Evolutionary conservation across 148 eudicot genomes (phyloP), one percentile per base, ranked within the genome.

Genomic region (Nyssa sinensis): DNA sequence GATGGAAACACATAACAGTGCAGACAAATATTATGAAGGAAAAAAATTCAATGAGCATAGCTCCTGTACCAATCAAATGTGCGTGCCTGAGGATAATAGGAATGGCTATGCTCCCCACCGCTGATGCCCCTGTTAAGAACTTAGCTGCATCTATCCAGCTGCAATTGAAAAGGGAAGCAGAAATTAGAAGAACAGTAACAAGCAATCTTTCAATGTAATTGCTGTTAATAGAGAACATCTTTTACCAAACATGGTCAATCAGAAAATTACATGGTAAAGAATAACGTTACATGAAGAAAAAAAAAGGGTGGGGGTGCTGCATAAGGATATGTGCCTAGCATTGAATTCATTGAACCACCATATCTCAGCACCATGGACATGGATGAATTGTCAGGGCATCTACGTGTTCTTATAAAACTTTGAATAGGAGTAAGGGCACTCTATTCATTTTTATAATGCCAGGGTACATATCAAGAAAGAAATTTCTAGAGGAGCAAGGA

Each of bases 131-230:
- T 29, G 98, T 95, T 81, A 95, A 81, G 77, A 95, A 95, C 77
- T 95, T 95, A 21, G 97, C 98, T 7, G 96, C 98, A 81, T 92
- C 92, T 59, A 95, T 78, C 98, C 98, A 95, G 23, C 98, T 95
- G 88, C 83, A n/a, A n/a, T 10, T 28, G 5, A 71, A 27, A 28
- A 27, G 34, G 4, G 21, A 35, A 61, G 5, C 23, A 64, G 19
- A n/a, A 49, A 60, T 35, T n/a, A n/a, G 25, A 24, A 4, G 5
- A 61, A 27, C 64, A 61, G 19, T 1, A 61, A 61, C 32, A 27
- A 60, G 25, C 2, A 55, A 55, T 24, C 59, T 21, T 5, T n/a
- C 59, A 55, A n/a, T 29, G 35, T 17, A 31, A 17, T 34, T 13
- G 32, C 74, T 32, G 23, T 29, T 12, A 34, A 70, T 17, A n/a